Evolutionary conservation across 1,284 basidiomycete genomes (phyloP), one percentile per base, ranked within the genome.

Genomic region (Moesziomyces antarcticus): DNA sequence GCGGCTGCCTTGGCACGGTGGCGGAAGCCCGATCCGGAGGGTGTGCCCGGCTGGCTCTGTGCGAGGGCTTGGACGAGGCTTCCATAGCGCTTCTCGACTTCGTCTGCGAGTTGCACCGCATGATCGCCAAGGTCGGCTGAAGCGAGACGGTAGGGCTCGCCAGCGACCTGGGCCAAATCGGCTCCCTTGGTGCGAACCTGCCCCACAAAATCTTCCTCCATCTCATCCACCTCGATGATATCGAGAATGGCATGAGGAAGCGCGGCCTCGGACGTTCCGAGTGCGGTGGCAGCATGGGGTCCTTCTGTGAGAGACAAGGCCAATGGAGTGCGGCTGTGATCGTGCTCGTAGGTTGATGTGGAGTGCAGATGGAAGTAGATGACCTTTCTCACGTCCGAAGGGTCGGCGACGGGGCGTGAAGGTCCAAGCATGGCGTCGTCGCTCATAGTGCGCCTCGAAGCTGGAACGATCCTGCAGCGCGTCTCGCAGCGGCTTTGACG

Each of bases 281-380:
- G 35, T 4, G 46, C n/a, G 3, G 33, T 55, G 22, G 45, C 24
- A n/a, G 35, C n/a, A 14, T 22, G 18, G 6, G 4, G 16, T 1
- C 43, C 33, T 7, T 46, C 35, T 46, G 42, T 40, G 5, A 69
- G 40, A 18, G 59, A 58, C 2, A 80, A 21, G 5, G 74, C 78
- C 20, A 78, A 54, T 13, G 65, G 35, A 2, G 65, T 50, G 27
- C 66, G 75, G 44, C 48, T 24, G 13, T 51, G 52, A 60, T 80
- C 73, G 18, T 56, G 27, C 16, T 64, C 54, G 41, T 72, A 82
- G 20, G 40, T 52, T 5, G 70, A 56, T 33, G 48, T 43, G 16
- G 52, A 43, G 45, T 82, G 77, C 21, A 82, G 47, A 30, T 80
- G 78, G 60, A 74, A 82, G 50, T 76, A 80, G 44, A 81, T 54